Conservation (phyloP, 441 rosid genomes). For the Pelargonium myrrhifolium region DNA sequence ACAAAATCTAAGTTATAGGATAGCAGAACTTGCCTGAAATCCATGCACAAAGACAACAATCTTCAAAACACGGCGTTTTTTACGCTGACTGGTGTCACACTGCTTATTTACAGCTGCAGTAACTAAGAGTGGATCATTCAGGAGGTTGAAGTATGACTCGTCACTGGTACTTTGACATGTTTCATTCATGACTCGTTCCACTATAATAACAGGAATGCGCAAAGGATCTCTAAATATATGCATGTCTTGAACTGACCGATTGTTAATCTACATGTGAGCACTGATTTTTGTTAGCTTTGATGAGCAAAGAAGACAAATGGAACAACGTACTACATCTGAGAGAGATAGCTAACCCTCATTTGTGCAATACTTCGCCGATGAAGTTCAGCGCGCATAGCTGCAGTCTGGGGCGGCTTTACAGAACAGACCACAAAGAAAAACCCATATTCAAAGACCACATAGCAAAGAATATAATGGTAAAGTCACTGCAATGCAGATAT, state of each 20-base stretch:
- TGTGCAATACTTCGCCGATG: constrained; percentile 92
- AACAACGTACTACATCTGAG: constrained; percentile 4
- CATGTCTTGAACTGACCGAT: constrained; percentile 79
- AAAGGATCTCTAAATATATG: constrained; percentile 72
- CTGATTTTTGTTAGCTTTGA: not conserved
- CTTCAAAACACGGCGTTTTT: constrained; percentile 51
- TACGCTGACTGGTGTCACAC: constrained; percentile 20
- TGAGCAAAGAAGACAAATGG: constrained; percentile 1
- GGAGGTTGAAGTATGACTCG: constrained; percentile 43
- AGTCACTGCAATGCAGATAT: not conserved
- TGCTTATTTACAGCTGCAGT: constrained; percentile 27
- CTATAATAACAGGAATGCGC: constrained; percentile 65
- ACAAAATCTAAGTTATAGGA: constrained; percentile 6
- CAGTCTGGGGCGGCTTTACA: constrained; percentile 64
- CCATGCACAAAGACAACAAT: constrained; percentile 87
- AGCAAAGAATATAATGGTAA: constrained; percentile 9
- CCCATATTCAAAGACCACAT: constrained; percentile 18
- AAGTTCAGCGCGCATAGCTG: constrained; percentile 84
- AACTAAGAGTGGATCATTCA: constrained; percentile 23
- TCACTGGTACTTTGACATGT: constrained; percentile 70
- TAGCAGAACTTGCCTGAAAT: constrained; percentile 59
- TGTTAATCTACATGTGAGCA: constrained; percentile 63
- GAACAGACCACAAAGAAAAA: constrained; percentile 17
- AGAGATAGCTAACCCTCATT: constrained; percentile 59
- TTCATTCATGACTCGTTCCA: constrained; percentile 72